A percentile compares a stretch with the other conserved stretches of the same genome.
phyloP scores from a whole-genome alignment of 495 filamentous ascomycete genomes.

The Jackrogersella multiformis region DNA sequence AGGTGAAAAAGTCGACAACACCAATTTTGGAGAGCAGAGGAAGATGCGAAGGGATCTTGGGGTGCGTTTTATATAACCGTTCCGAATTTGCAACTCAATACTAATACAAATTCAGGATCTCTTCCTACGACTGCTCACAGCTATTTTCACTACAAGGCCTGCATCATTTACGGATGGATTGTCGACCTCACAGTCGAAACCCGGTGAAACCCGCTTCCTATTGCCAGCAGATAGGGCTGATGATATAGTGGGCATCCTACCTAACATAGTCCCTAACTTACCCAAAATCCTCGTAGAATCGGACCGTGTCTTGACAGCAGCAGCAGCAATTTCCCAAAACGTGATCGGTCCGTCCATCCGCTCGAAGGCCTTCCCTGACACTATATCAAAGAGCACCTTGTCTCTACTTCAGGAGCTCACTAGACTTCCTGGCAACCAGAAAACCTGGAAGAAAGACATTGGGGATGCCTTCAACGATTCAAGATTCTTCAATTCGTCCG shows the following conservation, averaged over 20 bases:
- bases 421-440: slow-evolving; percentile 79
- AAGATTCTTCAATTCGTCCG: slow-evolving; percentile 77
- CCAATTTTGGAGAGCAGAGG: slow-evolving; percentile 94
- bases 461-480: slow-evolving; percentile 90
- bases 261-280: slow-evolving; percentile 79
- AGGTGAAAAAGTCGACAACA: slow-evolving; percentile 95
- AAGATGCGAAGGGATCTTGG: slow-evolving; percentile 93
- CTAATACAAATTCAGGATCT: slow-evolving; percentile 72
- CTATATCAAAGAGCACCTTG: slow-evolving; percentile 74
- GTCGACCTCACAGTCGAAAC: slow-evolving; percentile 40
- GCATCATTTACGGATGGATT: slow-evolving; percentile 64
- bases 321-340: slow-evolving; percentile 81
- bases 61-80: slow-evolving; percentile 61
- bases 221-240: slow-evolving; percentile 61
- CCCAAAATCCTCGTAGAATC: slow-evolving; percentile 86
- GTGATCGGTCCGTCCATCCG: slow-evolving; percentile 85
- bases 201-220: slow-evolving; percentile 25
- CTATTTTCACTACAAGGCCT: slow-evolving; percentile 89
- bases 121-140: slow-evolving; percentile 84
- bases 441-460: slow-evolving; percentile 92
- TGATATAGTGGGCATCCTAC: slow-evolving; percentile 83
- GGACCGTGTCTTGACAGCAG: slow-evolving; percentile 81
- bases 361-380: slow-evolving; percentile 88
- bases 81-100: slow-evolving; percentile 16
- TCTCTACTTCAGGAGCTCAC: slow-evolving; percentile 79